phyloP scores from a whole-genome alignment of 202 grass and related monocot genomes.

The Setaria italica region DNA sequence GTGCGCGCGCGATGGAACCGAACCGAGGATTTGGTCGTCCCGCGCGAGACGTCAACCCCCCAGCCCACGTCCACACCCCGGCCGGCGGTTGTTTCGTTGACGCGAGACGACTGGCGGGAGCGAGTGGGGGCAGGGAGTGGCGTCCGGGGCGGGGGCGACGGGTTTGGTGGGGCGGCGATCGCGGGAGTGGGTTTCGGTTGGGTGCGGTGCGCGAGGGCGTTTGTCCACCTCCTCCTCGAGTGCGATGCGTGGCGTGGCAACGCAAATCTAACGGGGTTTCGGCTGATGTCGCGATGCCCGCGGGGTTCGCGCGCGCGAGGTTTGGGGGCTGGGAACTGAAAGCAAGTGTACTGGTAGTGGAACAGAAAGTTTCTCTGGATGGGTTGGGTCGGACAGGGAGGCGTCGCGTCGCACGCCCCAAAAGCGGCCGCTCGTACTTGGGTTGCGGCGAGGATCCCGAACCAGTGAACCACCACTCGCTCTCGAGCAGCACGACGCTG shows the following conservation, averaged over 20 bases:
- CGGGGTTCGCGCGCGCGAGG: not conserved
- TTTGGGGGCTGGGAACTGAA: constrained; percentile 26
- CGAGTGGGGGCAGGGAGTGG: not conserved
- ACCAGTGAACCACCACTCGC: constrained; percentile 16
- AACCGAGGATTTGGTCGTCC: constrained; percentile 41
- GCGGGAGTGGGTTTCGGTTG: not conserved
- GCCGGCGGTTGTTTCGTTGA: constrained; percentile 33
- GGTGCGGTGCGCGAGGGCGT: constrained; percentile 5
- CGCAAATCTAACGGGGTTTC: not conserved
- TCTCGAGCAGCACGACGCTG: constrained; percentile 13
- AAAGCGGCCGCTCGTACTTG: not conserved
- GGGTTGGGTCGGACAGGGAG: constrained; percentile 5
- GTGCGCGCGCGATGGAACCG: not conserved
- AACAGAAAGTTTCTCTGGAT: constrained; percentile 25
- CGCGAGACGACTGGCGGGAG: not conserved
- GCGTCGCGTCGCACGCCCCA: not conserved
- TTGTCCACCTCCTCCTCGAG: not conserved
- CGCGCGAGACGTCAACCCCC: constrained; percentile 35
- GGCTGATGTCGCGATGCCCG: no score
- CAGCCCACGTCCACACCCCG: not conserved
- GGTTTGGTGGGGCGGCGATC: constrained; percentile 22
- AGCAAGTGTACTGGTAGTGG: constrained; percentile 29
- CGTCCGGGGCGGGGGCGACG: not conserved
- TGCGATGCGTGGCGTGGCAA: constrained; percentile 20
- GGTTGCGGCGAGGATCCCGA: constrained; percentile 21